phyloP scores from a whole-genome alignment of 148 eudicot genomes.

The Vaccinium corymbosum region DNA sequence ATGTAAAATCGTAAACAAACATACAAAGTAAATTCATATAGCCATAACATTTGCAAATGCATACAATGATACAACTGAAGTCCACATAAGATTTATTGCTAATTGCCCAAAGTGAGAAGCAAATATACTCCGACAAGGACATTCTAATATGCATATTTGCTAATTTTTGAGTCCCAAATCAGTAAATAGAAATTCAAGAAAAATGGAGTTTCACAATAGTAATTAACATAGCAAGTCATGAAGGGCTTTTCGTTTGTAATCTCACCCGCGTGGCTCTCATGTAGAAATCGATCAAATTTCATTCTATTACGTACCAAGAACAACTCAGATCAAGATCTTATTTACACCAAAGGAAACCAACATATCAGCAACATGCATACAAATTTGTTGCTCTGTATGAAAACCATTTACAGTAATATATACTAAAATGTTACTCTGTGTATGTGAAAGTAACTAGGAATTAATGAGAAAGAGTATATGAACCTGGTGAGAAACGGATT shows the following conservation, averaged over 20 bases:
- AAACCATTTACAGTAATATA: too few species aligned
- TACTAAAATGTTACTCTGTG: too few species aligned
- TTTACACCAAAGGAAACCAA: background rate
- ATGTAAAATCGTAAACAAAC: too few species aligned
- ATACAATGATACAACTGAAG: background rate
- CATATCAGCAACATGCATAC: background rate
- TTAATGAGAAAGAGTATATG: background rate
- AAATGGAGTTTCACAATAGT: background rate
- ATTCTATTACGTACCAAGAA: background rate
- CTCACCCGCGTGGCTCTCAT: background rate
- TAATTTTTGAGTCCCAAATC: background rate
- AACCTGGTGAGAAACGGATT: slow-evolving; percentile 36
- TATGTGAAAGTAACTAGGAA: background rate
- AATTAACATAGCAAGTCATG: background rate
- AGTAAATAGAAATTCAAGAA: background rate
- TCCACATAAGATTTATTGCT: background rate
- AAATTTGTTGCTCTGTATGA: too few species aligned
- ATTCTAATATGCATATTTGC: background rate
- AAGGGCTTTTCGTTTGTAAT: background rate
- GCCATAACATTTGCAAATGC: background rate
- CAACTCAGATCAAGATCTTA: slow-evolving; percentile 14
- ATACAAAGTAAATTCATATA: background rate
- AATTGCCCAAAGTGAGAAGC: background rate
- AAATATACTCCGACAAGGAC: background rate
- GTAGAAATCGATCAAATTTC: slow-evolving; percentile 8